Conservation (phyloP, 768 basidiomycete genomes). For the Imleria badia region DNA sequence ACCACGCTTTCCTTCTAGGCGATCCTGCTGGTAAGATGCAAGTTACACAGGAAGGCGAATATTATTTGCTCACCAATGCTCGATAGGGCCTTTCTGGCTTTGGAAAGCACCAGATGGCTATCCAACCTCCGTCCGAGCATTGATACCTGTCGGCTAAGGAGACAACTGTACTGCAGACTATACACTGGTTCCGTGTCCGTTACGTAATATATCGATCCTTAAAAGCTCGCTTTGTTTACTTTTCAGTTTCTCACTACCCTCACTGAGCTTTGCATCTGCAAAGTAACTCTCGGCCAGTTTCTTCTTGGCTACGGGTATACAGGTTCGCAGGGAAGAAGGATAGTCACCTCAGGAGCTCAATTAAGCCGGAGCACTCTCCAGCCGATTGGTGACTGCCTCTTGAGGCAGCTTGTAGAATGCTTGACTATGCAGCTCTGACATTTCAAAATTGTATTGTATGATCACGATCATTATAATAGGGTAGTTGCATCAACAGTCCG, state of each 20-base stretch:
- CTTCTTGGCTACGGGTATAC: constrained; percentile 52
- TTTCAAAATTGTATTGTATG: constrained; percentile 2
- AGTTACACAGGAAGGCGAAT: neutral
- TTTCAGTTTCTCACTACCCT: constrained; percentile 7
- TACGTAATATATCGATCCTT: constrained; percentile 14
- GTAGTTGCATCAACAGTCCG: neutral
- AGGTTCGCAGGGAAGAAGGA: constrained; percentile 44
- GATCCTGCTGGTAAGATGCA: constrained; percentile 61
- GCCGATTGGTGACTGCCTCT: constrained; percentile 36
- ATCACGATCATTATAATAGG: neutral
- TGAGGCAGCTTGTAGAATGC: constrained; percentile 50
- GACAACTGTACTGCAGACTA: too few relatives aligned
- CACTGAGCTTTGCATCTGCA: constrained; percentile 32
- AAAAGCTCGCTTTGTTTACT: neutral
- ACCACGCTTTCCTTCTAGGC: constrained; percentile 32
- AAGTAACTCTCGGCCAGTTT: constrained; percentile 56
- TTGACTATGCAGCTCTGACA: constrained; percentile 79
- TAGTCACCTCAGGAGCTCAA: constrained; percentile 47
- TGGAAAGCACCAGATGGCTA: constrained; percentile 53
- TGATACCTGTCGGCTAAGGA: constrained; percentile 1
- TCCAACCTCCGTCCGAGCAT: constrained; percentile 35
- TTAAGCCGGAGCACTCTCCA: constrained; percentile 78
- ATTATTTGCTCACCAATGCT: neutral
- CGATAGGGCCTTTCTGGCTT: constrained; percentile 69
- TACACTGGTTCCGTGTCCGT: neutral